Base-by-base conservation (phyloP, 2,329 filamentous ascomycete genomes). In the Fusarium gaditjirri region DNA sequence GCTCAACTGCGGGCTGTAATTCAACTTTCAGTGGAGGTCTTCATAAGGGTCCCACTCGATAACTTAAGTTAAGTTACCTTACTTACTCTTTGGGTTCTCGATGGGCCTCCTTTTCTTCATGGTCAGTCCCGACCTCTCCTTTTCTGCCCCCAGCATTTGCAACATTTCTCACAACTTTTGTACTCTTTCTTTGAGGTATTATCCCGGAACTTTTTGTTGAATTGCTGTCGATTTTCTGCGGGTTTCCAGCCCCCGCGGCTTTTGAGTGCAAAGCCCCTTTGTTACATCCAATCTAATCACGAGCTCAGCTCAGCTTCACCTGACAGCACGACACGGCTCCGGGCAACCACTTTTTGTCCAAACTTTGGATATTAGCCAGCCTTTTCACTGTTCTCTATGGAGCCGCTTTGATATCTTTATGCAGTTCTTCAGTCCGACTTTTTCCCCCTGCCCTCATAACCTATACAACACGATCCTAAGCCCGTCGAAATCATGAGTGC, bases 401-500 rank as follows among this genome's bases (percentile, higher is more conserved):
- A 60, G 33, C 38, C 61, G 38, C 41, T 57, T 69, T 70, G 23
- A 66, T 63, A 61, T 47, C 38, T 50, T 77, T 44, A 65, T 29
- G 47, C 43, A 59, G 46, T 41, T 36, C 59, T 57, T 53, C 47
- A 58, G 38, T 38, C 41, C 57, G 54, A 27, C 16, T 55, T 44
- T 27, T 49, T 36, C 65, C 46, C 66, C 52, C 78, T 76, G 75
- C 66, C 58, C 65, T 77, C 47, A 73, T 76, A 74, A 72, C 49
- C 60, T 73, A 68, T 49, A 66, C 58, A 52, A 64, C 65, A 65
- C 65, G 52, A 70, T 60, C 58, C 56, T 64, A 55, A 69, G 59
- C 67, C 66, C 41, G 53, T 49, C 44, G 61, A 73, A 75, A 74
- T 46, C 70, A 85, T 86, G 84, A 84, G 83, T 72, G 80, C 79